Conservation (phyloP, 192 early-diverging fungal species). For the Coemansia sp. region DNA sequence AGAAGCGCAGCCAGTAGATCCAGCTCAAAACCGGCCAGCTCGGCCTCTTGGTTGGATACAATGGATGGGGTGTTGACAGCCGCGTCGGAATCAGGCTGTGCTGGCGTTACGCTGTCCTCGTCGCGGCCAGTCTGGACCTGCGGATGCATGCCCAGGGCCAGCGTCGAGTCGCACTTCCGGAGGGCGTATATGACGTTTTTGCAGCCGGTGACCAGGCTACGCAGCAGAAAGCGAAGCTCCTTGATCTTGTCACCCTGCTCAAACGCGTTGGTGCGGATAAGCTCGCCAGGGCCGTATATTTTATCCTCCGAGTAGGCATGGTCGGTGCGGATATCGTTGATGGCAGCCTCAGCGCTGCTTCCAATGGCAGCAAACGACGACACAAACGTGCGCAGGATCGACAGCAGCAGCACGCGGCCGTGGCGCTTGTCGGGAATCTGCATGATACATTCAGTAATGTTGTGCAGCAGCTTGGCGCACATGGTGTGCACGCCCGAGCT, state of each 20-base stretch:
- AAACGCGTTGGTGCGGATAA: slow-evolving; percentile 48
- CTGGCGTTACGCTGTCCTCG: neutral
- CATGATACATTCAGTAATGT: slow-evolving; percentile 85
- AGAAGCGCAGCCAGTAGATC: slow-evolving; percentile 40
- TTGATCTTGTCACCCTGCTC: slow-evolving; percentile 51
- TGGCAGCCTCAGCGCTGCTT: slow-evolving; percentile 24
- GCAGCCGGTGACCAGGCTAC: slow-evolving; percentile 84
- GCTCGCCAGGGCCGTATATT: slow-evolving; percentile 35
- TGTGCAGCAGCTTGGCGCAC: slow-evolving; percentile 91
- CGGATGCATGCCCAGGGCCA: slow-evolving; percentile 42
- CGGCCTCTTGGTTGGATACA: slow-evolving; percentile 29
- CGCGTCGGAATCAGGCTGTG: neutral
- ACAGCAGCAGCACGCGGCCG: slow-evolving; percentile 70
- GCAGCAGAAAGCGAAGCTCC: slow-evolving; percentile 84
- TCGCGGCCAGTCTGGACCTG: slow-evolving; percentile 1
- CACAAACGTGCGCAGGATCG: slow-evolving; percentile 84
- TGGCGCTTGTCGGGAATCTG: slow-evolving; percentile 62
- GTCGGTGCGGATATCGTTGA: slow-evolving; percentile 25
- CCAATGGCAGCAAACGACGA: slow-evolving; percentile 49
- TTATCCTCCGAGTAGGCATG: slow-evolving; percentile 31
- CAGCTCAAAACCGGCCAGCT: slow-evolving; percentile 49
- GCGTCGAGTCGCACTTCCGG: slow-evolving; percentile 65
- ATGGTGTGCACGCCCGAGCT: slow-evolving; percentile 93
- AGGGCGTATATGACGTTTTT: slow-evolving; percentile 79
- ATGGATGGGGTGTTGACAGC: slow-evolving; percentile 5